phyloP scores from a whole-genome alignment of 352 stramenopile species.

The Plasmopara muralis region DNA sequence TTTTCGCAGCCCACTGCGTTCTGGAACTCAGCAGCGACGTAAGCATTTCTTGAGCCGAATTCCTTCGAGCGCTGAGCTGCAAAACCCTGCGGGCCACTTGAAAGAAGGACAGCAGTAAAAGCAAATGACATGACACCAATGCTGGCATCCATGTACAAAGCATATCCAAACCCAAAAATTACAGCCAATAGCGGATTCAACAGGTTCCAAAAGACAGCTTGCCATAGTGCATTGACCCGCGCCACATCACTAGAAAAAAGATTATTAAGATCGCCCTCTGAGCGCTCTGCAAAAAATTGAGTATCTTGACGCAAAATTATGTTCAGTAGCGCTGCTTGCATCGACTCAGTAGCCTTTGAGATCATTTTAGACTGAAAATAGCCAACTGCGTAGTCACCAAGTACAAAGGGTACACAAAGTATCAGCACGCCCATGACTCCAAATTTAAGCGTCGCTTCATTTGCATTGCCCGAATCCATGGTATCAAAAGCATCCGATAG shows the following conservation, averaged over 20 bases:
- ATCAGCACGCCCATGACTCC: conserved; percentile 71
- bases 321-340: conserved; percentile 65
- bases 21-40: conserved; percentile 83
- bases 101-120: conserved; percentile 74
- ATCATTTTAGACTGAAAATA: conserved; percentile 91
- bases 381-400: conserved; percentile 80
- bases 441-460: conserved; percentile 52
- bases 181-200: conserved; percentile 76
- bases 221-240: conserved; percentile 80
- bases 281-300: conserved; percentile 77
- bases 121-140: conserved; percentile 80
- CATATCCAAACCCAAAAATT: conserved; percentile 79
- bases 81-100: conserved; percentile 77
- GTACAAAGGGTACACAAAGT: conserved; percentile 75
- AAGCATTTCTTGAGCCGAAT: conserved; percentile 83
- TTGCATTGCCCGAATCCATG: conserved; percentile 25
- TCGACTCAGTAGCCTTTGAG: conserved; percentile 73
- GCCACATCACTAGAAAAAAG: conserved; percentile 82
- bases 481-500: conserved; percentile 72
- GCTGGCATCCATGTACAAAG: conserved; percentile 73
- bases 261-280: conserved; percentile 85
- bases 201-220: conserved; percentile 86
- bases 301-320: conserved; percentile 80
- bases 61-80: conserved; percentile 78
- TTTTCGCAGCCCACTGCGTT: conserved; percentile 83